Percentiles rank a stretch among this genome's conserved stretches.
Conservation (phyloP, 495 filamentous ascomycete genomes). For the Viridothelium virens region DNA sequence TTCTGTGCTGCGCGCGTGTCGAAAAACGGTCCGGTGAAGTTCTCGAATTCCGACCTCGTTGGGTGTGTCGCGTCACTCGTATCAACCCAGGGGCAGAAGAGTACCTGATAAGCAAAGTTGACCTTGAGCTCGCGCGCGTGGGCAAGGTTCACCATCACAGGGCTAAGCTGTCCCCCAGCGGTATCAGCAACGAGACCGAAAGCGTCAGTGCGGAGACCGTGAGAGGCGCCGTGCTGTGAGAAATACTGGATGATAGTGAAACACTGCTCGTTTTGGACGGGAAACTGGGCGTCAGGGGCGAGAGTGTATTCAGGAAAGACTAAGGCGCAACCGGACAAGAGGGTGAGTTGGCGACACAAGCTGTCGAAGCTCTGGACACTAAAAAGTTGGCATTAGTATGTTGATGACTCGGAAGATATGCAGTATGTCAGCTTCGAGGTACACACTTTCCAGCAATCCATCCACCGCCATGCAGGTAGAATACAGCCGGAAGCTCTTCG, state of each 20-base stretch:
- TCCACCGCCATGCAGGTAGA: slow-evolving; percentile 27
- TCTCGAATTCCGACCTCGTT: neutral
- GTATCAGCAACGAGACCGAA: slow-evolving; percentile 30
- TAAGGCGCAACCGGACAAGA: slow-evolving; percentile 25
- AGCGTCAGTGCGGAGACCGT: slow-evolving; percentile 18
- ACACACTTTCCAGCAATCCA: slow-evolving; percentile 24
- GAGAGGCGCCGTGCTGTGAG: slow-evolving; percentile 17
- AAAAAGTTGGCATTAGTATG: slow-evolving; percentile 16
- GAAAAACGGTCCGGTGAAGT: neutral
- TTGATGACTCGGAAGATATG: neutral
- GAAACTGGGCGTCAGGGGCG: slow-evolving; percentile 30
- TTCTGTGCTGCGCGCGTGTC: slow-evolving; percentile 13
- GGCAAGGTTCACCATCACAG: slow-evolving; percentile 17
- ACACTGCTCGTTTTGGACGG: slow-evolving; percentile 29
- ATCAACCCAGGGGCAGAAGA: slow-evolving; percentile 22
- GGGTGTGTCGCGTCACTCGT: neutral
- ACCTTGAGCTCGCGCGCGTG: slow-evolving; percentile 13
- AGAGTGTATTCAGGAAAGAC: slow-evolving; percentile 32
- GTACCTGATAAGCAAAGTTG: slow-evolving; percentile 19
- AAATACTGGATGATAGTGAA: slow-evolving; percentile 29
- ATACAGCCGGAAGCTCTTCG: slow-evolving; percentile 17
- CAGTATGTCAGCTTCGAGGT: neutral
- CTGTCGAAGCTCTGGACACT: slow-evolving; percentile 20
- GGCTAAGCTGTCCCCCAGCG: slow-evolving; percentile 25
- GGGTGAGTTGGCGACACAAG: slow-evolving; percentile 21